Base-by-base conservation (phyloP, 2,329 filamentous ascomycete genomes). In the Calonectria montana region DNA sequence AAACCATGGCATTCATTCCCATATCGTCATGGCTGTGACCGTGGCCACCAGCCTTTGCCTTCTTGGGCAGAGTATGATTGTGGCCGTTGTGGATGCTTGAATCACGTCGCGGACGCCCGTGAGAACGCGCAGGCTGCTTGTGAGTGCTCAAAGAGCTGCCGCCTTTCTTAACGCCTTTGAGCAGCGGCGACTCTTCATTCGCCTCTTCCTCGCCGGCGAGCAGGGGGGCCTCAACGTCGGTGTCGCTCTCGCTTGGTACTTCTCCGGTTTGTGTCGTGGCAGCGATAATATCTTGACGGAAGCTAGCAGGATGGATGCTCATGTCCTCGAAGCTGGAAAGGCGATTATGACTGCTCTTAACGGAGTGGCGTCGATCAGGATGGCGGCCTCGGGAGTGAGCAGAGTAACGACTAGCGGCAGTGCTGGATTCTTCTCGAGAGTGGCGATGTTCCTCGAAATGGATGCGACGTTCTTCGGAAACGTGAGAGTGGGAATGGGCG, bases 241-340 rank as follows among this genome's bases (percentile, higher is more conserved):
- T 83, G 37, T 88, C 88, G 70, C 87, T 89, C 35, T 91, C 91
- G 63, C 88, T 85, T n/a, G 82, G 80, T 16, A 82, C 89, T 4
- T 91, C 91, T 4, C 87, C 86, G 13, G 81, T 77, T 35, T 91
- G 86, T 63, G 91, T 90, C 71, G 92, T 93, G n/a, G 94, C 94
- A 43, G 93, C 92, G 75, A 98, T 97, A 77, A 99, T 98, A 68
- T 96, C 95, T 82, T 97, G 94, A 75, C 97, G 89, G 87, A 98
- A 95, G 74, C 93, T 96, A 27, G 95, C 93, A 3, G 97, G 97
- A 81, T 98, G 94, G 65, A 97, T 94, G 81, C 93, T 94, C 76
- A 97, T 93, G 67, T 95, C 90, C 39, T 92, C 84, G 86, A 95
- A 85, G 86, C 89, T 91, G 71, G 91, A 85, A 74, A 93, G 88